Percentiles rank a stretch among this genome's conserved stretches.
Evolutionary conservation across 176 grass and related monocot genomes (phyloP).

Genomic region (Alopecurus myosuroides): DNA sequence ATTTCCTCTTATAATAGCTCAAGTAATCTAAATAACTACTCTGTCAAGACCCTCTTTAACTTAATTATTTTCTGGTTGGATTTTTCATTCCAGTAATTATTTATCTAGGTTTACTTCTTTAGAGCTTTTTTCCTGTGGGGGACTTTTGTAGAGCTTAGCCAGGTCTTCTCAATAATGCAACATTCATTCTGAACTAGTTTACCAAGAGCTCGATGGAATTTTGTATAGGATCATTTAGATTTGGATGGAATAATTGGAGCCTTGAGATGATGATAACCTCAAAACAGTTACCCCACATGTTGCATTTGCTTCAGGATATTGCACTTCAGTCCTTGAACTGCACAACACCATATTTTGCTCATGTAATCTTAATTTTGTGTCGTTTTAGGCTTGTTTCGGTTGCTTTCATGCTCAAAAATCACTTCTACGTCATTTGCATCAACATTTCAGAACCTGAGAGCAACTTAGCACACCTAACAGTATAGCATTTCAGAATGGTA

Average conservation of each 20-base stretch:
- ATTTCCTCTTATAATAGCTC: background rate
- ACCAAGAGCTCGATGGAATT: background rate
- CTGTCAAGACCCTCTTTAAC: background rate
- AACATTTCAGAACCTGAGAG: background rate
- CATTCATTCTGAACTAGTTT: background rate
- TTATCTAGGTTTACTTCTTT: background rate
- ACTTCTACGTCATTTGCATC: background rate
- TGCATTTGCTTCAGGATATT: background rate
- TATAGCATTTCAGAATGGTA: too few relatives aligned
- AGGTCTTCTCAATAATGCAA: background rate
- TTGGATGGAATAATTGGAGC: background rate
- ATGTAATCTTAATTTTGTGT: background rate
- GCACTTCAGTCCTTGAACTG: background rate
- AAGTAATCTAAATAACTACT: background rate
- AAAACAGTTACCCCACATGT: background rate
- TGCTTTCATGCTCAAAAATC: background rate
- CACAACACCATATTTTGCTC: background rate
- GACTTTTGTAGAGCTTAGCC: background rate
- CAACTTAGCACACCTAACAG: background rate
- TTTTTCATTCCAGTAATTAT: conserved; percentile 13
- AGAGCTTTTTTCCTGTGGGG: background rate
- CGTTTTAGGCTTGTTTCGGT: background rate
- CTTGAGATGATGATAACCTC: background rate
- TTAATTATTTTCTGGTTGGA: background rate
- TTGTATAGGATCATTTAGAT: background rate